Base-by-base conservation (phyloP, 345 rosid species). In the Salix viminalis region DNA sequence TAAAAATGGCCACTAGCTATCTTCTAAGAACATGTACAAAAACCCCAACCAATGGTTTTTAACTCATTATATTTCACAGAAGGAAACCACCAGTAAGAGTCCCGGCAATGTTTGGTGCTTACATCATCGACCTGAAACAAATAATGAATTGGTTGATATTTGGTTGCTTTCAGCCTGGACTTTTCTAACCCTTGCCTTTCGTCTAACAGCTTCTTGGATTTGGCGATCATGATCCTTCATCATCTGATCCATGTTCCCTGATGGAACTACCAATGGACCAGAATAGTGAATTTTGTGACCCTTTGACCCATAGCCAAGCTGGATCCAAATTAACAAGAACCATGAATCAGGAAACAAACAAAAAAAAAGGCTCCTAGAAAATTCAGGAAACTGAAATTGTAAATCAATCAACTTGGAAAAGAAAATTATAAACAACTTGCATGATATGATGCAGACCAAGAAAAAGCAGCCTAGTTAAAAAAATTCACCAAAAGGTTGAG, bases 201-300 rank as follows among this genome's bases (percentile, higher is more conserved):
- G 91, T 75, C 98, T 82, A 48, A 87, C 94, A 50, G 96, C 98
- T 84, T 96, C 99, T 82, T 96, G 99, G 75, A 96, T 89, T 37
- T 93, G 99, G 41, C 98, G 97, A 77, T 96, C 99, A 32, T 96
- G 99, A 76, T 96, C 98, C 86, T 90, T 96, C n/a, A 96, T 83
- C 88, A 91, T 85, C 79, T 96, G 97, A 79, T 96, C 99, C 94
- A 90, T 82, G 83, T 92, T 93, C 69, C 94, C 94, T 6, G 98
- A 88, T 34, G 98, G 99, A 52, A 85, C 91, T 39, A 94, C 65
- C 85, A 96, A 83, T 0, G 99, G 99, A 52, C 98, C 99, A 13
- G 99, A 96, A 77, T 96, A 96, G 84, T 96, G 97, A 68, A 91
- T 93, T 84, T 91, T 96, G 77, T 86, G 92, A 58, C 91, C 98